Base-by-base conservation (phyloP, 31 red algal genomes). In the Bonnemaisonia californica region DNA sequence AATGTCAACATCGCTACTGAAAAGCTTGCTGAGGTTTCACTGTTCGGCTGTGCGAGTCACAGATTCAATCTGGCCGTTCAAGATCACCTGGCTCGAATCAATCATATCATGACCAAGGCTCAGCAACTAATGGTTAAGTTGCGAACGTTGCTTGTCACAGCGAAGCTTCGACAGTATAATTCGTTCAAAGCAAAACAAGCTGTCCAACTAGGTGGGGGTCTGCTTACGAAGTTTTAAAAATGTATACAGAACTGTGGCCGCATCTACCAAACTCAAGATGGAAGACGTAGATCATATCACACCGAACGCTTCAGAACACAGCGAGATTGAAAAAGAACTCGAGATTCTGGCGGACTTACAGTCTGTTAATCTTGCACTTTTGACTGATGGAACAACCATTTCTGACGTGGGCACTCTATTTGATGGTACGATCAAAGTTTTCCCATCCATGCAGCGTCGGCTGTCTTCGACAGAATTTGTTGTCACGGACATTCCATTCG, bases 61-160 rank as follows among this genome's bases (percentile, higher is more conserved):
- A 47, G 77, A 4, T 81, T 81, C 41, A 81, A 81, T 67, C n/a
- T 81, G 9, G 60, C 31, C 4, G 77, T 81, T 29, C 57, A 81
- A 41, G 60, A 67, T 24, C 28, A 42, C 35, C 41, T 81, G 18
- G 9, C 2, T 68, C 35, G 55, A 0, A 24, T 69, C 22, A 8
- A 12, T 11, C 18, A 54, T 22, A 40, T 81, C 26, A 12, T 81
- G 0, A 7, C 32, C 41, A 28, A 29, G 7, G 61, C 47, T 3
- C 34, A 66, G 3, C 28, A 18, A 27, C 60, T 66, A 9, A 68
- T 81, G 59, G 3, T 31, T 3, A 81, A 81, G 18, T 41, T 81
- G 23, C 33, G 62, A 3, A 67, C 24, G 16, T 34, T 23, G 30
- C 7, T 71, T 5, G 27, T 12, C 9, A 23, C 26, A 24, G 67